phyloP scores from a whole-genome alignment of 768 basidiomycete species.

The Tricholoma furcatifolium region DNA sequence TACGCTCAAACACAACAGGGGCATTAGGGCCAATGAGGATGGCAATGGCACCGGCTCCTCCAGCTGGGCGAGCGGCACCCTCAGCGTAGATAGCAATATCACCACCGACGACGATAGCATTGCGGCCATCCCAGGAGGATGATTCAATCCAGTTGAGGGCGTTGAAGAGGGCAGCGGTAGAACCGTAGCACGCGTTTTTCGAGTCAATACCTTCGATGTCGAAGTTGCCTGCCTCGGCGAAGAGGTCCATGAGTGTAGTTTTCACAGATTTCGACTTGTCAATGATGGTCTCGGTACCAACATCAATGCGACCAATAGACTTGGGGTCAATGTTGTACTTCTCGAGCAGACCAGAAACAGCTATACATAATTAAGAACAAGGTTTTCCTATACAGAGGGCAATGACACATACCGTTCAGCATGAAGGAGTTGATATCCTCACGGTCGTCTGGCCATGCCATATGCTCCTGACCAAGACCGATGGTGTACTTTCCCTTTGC shows the following conservation, averaged over 20 bases:
- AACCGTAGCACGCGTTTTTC: constrained; percentile 99
- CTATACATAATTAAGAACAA: constrained; percentile 37
- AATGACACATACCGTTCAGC: constrained; percentile 68
- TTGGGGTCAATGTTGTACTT: constrained; percentile 96
- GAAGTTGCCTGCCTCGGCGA: constrained; percentile 86
- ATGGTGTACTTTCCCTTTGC: constrained; percentile 98
- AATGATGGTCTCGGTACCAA: constrained; percentile 98
- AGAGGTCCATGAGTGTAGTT: constrained; percentile 98
- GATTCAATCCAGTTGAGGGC: constrained; percentile 98
- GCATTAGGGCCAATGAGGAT: constrained; percentile 96
- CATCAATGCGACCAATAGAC: constrained; percentile 96
- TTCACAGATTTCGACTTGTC: constrained; percentile 99
- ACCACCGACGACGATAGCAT: constrained; percentile 94
- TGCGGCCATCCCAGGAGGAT: constrained; percentile 94
- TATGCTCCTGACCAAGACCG: constrained; percentile 95
- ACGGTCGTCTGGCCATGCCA: constrained; percentile 98
- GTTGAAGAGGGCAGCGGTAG: constrained; percentile 98
- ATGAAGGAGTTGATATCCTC: constrained; percentile 99
- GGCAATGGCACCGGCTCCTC: constrained; percentile 94
- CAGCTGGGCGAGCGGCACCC: constrained; percentile 91
- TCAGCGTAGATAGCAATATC: constrained; percentile 99
- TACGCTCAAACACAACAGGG: constrained; percentile 92
- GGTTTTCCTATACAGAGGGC: neutral
- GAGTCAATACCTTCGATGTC: constrained; percentile 99
- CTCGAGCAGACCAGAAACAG: constrained; percentile 83